phyloP scores from a whole-genome alignment of 306 rosid species.

The Quercus ilex region DNA sequence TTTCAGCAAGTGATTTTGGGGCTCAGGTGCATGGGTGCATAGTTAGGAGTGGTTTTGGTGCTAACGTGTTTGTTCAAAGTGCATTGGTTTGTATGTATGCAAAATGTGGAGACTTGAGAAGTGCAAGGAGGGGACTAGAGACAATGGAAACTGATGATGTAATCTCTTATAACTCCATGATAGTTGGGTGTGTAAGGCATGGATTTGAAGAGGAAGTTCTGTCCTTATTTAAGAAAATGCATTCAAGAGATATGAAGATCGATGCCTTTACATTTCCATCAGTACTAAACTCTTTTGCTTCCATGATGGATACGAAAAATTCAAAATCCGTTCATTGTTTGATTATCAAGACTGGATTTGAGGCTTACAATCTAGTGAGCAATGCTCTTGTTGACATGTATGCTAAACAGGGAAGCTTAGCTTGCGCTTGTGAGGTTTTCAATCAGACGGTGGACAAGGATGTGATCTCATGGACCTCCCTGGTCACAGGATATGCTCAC shows the following conservation, averaged over 20 bases:
- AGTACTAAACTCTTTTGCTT: slow-evolving; percentile 54
- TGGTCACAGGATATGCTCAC: slow-evolving; percentile 75
- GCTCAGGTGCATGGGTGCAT: slow-evolving; percentile 71
- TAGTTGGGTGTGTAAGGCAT: slow-evolving; percentile 76
- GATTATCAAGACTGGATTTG: slow-evolving; percentile 72
- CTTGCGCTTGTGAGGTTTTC: slow-evolving; percentile 56
- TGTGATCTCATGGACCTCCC: slow-evolving; percentile 91
- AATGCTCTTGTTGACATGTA: slow-evolving; percentile 92
- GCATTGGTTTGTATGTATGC: slow-evolving; percentile 83
- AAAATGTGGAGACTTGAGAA: slow-evolving; percentile 61
- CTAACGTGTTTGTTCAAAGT: slow-evolving; percentile 75
- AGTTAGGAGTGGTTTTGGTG: slow-evolving; percentile 59
- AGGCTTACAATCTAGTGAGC: slow-evolving; percentile 55
- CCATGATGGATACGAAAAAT: slow-evolving; percentile 31
- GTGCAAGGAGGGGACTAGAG: slow-evolving; percentile 51
- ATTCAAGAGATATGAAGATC: slow-evolving; percentile 53
- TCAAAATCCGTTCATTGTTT: slow-evolving; percentile 57
- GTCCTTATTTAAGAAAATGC: slow-evolving; percentile 64
- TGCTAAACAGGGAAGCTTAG: slow-evolving; percentile 59
- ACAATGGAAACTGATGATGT: slow-evolving; percentile 67
- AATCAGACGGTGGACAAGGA: slow-evolving; percentile 58
- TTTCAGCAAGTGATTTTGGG: slow-evolving; percentile 59
- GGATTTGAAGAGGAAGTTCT: slow-evolving; percentile 64
- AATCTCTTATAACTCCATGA: slow-evolving; percentile 86
- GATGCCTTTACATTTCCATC: slow-evolving; percentile 88